Conservation (phyloP, 345 rosid genomes). For the Draba incana region DNA sequence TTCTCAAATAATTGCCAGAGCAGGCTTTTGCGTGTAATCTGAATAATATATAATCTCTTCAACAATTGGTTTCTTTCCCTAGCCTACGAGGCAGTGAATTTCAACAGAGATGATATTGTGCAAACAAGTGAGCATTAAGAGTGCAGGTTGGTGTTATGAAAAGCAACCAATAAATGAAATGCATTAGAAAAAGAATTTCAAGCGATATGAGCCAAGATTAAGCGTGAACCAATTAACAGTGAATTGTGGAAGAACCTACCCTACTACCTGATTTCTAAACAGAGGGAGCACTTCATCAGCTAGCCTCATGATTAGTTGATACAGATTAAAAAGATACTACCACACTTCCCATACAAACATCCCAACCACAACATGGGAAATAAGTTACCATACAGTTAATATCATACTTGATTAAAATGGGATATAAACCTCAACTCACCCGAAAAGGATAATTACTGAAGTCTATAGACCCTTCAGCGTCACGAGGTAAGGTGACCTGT, state of each 20-base stretch:
- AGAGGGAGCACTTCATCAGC: background rate
- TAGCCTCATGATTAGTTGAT: slow-evolving; percentile 4
- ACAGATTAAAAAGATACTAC: background rate
- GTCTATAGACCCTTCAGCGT: slow-evolving; percentile 83
- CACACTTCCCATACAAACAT: slow-evolving; percentile 9
- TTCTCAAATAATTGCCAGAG: slow-evolving; percentile 3
- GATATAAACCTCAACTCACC: slow-evolving; percentile 54
- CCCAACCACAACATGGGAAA: background rate
- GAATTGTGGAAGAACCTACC: slow-evolving; percentile 5
- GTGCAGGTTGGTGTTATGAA: slow-evolving; percentile 5
- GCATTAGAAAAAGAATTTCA: background rate
- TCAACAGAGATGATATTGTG: slow-evolving; percentile 1
- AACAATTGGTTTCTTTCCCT: slow-evolving; percentile 17
- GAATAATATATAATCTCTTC: slow-evolving; percentile 5
- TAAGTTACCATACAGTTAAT: slow-evolving; percentile 3
- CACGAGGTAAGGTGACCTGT: slow-evolving; percentile 85
- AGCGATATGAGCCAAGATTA: slow-evolving; percentile 5
- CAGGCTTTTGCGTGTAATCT: slow-evolving; percentile 9
- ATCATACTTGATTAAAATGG: slow-evolving; percentile 8
- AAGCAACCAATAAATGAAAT: background rate
- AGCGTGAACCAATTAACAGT: background rate
- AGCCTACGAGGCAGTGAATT: slow-evolving; percentile 16
- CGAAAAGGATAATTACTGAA: slow-evolving; percentile 82
- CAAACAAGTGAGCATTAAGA: slow-evolving; percentile 3
- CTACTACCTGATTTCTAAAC: background rate